Percentiles rank a stretch among this genome's conserved stretches.
Conservation (phyloP, 305 asterid genomes). For the Solanum chacoense region DNA sequence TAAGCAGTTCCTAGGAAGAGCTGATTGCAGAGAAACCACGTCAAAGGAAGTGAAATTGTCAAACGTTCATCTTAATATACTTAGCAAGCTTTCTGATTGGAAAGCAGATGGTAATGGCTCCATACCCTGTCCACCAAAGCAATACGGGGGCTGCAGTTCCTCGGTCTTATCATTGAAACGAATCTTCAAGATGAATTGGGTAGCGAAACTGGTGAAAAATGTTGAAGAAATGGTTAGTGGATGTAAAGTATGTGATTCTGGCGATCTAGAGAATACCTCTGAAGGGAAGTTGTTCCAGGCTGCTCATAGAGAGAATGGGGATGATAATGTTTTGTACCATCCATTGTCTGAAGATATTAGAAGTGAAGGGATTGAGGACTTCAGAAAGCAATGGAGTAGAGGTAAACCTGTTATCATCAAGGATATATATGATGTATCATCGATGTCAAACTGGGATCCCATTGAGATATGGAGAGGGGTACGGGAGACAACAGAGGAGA, state of each 20-base stretch:
- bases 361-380: slow-evolving; percentile 61
- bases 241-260: slow-evolving; percentile 41
- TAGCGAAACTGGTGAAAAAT: slow-evolving; percentile 79
- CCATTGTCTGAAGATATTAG: slow-evolving; percentile 66
- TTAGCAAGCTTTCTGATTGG: slow-evolving; percentile 45
- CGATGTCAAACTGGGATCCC: slow-evolving; percentile 78
- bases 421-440: slow-evolving; percentile 63
- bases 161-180: slow-evolving; percentile 59
- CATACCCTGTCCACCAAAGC: slow-evolving; percentile 68
- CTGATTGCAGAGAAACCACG: slow-evolving; percentile 20
- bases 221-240: slow-evolving; percentile 96
- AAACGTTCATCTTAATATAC: slow-evolving; percentile 32
- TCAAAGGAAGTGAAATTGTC: slow-evolving; percentile 29
- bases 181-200: slow-evolving; percentile 98
- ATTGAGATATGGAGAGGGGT: slow-evolving; percentile 69
- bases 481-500: slow-evolving; percentile 73
- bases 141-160: slow-evolving; percentile 74
- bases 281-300: slow-evolving; percentile 42
- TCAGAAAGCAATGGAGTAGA: slow-evolving; percentile 73
- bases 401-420: slow-evolving; percentile 77
- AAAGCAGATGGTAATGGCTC: slow-evolving; percentile 61
- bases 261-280: slow-evolving; percentile 27
- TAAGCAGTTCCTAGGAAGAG: slow-evolving; percentile 20
- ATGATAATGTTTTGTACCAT: slow-evolving; percentile 51
- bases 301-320: slow-evolving; percentile 42